A percentile compares a stretch with the other conserved stretches of the same genome.
Conservation (phyloP, 441 rosid genomes). For the Populus tomentosa region DNA sequence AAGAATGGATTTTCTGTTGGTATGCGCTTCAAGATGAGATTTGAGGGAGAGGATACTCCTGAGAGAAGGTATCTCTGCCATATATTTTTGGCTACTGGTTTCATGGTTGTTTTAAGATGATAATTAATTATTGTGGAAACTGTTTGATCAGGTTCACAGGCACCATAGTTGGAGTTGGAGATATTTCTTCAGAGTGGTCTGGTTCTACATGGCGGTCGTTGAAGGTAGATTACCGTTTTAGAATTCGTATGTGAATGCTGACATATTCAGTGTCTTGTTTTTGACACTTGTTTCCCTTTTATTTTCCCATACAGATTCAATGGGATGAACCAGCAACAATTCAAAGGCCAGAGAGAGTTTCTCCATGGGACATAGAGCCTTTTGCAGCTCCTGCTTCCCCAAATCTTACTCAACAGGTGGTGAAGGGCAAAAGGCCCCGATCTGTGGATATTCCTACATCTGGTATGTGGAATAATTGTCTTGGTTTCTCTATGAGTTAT, state of each 20-base stretch:
- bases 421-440: slow-evolving; percentile 65
- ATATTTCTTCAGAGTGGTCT: slow-evolving; percentile 63
- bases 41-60: slow-evolving; percentile 92
- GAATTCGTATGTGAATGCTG: slow-evolving; percentile 6
- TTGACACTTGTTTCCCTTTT: slow-evolving; percentile 21
- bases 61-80: slow-evolving; percentile 63
- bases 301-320: slow-evolving; percentile 52
- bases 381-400: slow-evolving; percentile 39
- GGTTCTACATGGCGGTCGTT: slow-evolving; percentile 83
- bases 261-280: slow-evolving; percentile 15
- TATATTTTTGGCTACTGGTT: slow-evolving; percentile 2
- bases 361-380: slow-evolving; percentile 95
- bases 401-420: slow-evolving; percentile 36
- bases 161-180: slow-evolving; percentile 72
- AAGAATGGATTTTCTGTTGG: slow-evolving; percentile 57
- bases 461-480: slow-evolving; percentile 31
- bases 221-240: slow-evolving; percentile 46
- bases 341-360: slow-evolving; percentile 81
- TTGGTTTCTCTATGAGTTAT: not conserved
- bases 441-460: slow-evolving; percentile 39
- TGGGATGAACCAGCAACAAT: slow-evolving; percentile 84
- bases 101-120: slow-evolving; percentile 5
- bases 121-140: slow-evolving; percentile 6
- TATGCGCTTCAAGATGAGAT: slow-evolving; percentile 93
- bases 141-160: slow-evolving; percentile 61